Percentiles rank a stretch among this genome's conserved stretches.
Conservation (phyloP, 306 rosid genomes). For the Cucumis hystrix region DNA sequence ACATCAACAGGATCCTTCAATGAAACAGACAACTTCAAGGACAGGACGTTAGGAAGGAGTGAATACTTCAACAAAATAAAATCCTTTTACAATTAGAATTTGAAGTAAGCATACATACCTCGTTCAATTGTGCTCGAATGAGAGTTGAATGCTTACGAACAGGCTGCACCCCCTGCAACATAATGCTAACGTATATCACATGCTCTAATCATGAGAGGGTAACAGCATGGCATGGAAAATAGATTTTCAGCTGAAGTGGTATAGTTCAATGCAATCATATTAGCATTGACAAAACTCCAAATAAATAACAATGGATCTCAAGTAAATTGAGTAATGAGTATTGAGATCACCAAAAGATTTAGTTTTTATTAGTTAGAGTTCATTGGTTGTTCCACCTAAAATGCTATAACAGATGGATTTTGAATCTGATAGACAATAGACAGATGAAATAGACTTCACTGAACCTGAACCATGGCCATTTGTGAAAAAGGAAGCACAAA, state of each 20-base stretch:
- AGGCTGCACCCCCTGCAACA: slow-evolving; percentile 26
- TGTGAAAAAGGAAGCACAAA: background rate
- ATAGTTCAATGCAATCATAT: background rate
- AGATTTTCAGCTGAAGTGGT: background rate
- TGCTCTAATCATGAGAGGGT: background rate
- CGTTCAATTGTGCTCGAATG: slow-evolving; percentile 38
- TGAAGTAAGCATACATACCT: slow-evolving; percentile 31
- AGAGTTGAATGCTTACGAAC: slow-evolving; percentile 16
- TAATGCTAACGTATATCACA: background rate
- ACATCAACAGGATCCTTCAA: slow-evolving; percentile 47
- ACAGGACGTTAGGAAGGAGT: slow-evolving; percentile 16
- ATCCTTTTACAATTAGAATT: slow-evolving; percentile 12
- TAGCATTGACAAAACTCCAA: background rate
- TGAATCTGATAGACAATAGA: background rate
- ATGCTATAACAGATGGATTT: background rate
- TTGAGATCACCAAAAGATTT: background rate
- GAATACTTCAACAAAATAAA: slow-evolving; percentile 14
- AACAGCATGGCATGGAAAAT: background rate
- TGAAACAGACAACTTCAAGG: slow-evolving; percentile 30
- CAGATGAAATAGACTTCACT: background rate
- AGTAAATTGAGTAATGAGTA: background rate
- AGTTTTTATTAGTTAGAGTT: background rate
- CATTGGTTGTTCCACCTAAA: background rate
- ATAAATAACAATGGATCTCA: background rate
- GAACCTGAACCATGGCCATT: background rate